Evolutionary conservation across 2,329 filamentous ascomycete species (phyloP).

Genomic region (Fusarium sp.): DNA sequence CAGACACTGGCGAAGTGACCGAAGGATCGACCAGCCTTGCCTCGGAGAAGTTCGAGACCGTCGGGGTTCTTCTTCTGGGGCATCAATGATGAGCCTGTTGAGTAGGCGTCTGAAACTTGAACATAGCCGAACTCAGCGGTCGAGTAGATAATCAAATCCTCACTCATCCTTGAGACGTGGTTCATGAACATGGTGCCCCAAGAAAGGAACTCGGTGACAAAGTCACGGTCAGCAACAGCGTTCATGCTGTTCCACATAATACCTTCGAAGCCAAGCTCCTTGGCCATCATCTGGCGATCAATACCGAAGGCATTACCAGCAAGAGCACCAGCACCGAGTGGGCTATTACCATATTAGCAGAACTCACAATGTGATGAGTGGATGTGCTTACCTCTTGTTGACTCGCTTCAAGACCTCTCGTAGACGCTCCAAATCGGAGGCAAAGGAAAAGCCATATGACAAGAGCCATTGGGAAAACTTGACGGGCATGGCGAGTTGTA

Average conservation of each 20-base stretch:
- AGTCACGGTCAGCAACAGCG: conserved; percentile 77
- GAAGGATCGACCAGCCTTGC: conserved; percentile 44
- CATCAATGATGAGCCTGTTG: conserved; percentile 27
- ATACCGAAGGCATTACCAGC: conserved; percentile 48
- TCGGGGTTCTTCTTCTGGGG: conserved; percentile 43
- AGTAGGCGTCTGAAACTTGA: conserved; percentile 40
- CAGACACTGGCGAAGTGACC: conserved; percentile 18
- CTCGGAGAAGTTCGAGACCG: conserved; percentile 43
- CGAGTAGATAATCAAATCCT: conserved; percentile 73
- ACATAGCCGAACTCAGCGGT: conserved; percentile 41
- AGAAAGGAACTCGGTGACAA: conserved; percentile 76
- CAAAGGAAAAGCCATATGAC: conserved; percentile 40
- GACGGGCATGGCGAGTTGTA: conserved; percentile 42
- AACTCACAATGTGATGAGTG: accelerated
- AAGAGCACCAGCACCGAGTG: conserved; percentile 43
- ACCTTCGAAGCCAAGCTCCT: conserved; percentile 78
- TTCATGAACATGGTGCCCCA: conserved; percentile 77
- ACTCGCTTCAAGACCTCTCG: conserved; percentile 40
- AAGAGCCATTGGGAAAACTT: conserved; percentile 42
- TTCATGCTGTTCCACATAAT: conserved; percentile 77
- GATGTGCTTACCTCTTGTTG: conserved; percentile 27
- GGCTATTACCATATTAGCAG: background rate
- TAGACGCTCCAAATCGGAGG: conserved; percentile 44
- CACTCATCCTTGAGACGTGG: conserved; percentile 77
- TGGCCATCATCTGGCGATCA: conserved; percentile 50